A percentile compares a stretch with the other conserved stretches of the same genome.
Conservation (phyloP, 768 basidiomycete genomes). For the Suillus ampliporus region DNA sequence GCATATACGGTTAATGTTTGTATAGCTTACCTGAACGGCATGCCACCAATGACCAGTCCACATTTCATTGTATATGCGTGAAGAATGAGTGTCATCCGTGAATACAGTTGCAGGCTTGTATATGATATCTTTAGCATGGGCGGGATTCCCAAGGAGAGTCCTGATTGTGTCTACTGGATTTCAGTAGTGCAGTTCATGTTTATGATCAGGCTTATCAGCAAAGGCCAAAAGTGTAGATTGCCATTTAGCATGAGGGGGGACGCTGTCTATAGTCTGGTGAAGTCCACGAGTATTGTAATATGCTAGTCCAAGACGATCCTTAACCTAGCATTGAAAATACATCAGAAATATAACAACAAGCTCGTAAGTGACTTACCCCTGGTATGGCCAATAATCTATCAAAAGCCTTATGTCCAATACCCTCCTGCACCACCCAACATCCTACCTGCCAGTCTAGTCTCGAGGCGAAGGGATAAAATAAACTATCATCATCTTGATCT, state of each 20-base stretch:
- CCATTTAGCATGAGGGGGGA: not conserved
- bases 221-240: not conserved
- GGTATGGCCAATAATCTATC: not conserved
- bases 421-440: too few species aligned
- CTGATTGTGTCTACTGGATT: not conserved
- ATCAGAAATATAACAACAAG: not conserved
- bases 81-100: slow-evolving; percentile 11
- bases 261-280: slow-evolving; percentile 8
- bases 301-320: not conserved
- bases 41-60: slow-evolving; percentile 44
- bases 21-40: slow-evolving; percentile 36
- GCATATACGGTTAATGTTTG: not conserved
- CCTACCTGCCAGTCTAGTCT: too few species aligned
- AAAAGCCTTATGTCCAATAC: too few species aligned
- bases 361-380: not conserved
- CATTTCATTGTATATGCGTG: slow-evolving; percentile 42
- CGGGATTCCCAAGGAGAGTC: slow-evolving; percentile 7
- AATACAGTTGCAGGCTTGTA: slow-evolving; percentile 39
- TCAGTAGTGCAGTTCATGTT: slow-evolving; percentile 8
- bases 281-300: slow-evolving; percentile 7
- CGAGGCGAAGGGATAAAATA: too few species aligned
- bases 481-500: too few species aligned
- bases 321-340: slow-evolving; percentile 7
- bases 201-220: not conserved
- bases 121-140: slow-evolving; percentile 20